Base-by-base conservation (phyloP, 352 stramenopile species). In the Pythium volutum region DNA sequence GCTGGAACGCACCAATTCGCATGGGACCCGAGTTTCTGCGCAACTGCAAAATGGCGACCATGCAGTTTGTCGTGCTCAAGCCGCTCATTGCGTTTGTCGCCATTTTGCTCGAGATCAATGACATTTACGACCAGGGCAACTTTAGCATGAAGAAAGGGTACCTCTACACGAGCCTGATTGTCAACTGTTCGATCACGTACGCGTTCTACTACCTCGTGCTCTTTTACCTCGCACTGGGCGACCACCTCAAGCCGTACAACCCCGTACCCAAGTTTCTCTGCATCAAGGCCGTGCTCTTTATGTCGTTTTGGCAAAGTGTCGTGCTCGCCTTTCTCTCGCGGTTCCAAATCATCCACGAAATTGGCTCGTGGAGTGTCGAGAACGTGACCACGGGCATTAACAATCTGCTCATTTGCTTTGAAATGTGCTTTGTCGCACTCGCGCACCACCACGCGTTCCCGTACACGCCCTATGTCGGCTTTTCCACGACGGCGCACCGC, bases 241-340 rank as follows among this genome's bases (percentile, higher is more conserved):
- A 89, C 2, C 89, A 97, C 31, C 74, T 99, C 43, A 77, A 72
- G 59, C 95, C 88, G 55, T 98, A 93, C 74, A 95, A 98, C 54
- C 97, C 97, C 4, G 96, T 98, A 39, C 88, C 93, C 2, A 99
- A 99, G 78, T 99, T 99, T 69, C 73, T 99, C 25, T 98, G 94
- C 61, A 98, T 99, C 73, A 99, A 99, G 71, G 96, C 93, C 8
- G 91, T 99, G 57, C 75, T 99, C n/a, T 99, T 99, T 70, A 74
- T 99, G 23, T 98, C 93, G 8, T 99, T 99, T 76, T 99, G 97
- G 97, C 97, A 99, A 74, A 96, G 87, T 66, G 88, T 97, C 54
- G 81, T 97, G 62, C 81, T 97, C 33, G 89, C 89, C 3, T 93
- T 96, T 55, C 81, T 97, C 47, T 93, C 86, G 27, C 81, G 84